phyloP scores from a whole-genome alignment of 1,284 basidiomycete genomes.

The Malassezia slooffiae region DNA sequence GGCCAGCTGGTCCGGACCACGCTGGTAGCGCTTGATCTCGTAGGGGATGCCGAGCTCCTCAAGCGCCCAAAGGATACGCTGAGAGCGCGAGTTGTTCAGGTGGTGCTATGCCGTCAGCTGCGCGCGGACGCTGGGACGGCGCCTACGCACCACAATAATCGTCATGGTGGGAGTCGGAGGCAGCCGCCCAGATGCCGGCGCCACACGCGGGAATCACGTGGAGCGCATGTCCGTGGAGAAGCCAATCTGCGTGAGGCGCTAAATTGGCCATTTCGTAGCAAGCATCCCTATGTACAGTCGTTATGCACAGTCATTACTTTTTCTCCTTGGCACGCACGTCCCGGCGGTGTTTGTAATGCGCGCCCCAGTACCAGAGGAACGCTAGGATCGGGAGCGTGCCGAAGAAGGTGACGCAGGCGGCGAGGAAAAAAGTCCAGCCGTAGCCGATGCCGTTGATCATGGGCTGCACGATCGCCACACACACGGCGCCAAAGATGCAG shows the following conservation, averaged over 20 bases:
- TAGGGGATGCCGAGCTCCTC: constrained; percentile 42
- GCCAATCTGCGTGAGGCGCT: too few species aligned
- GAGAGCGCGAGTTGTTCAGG: constrained; percentile 41
- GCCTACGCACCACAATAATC: constrained; percentile 20
- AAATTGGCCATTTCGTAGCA: too few species aligned
- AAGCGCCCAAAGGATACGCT: constrained; percentile 44
- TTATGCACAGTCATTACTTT: too few species aligned
- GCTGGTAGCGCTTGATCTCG: constrained; percentile 37
- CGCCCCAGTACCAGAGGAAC: too few species aligned
- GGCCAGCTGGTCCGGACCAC: constrained; percentile 26
- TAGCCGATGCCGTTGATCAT: constrained; percentile 9
- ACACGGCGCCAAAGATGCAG: constrained; percentile 7
- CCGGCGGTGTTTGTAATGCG: too few species aligned
- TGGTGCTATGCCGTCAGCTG: constrained; percentile 23
- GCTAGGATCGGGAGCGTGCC: too few species aligned
- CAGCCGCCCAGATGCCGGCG: too few species aligned
- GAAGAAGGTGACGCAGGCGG: too few species aligned
- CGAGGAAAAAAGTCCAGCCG: constrained; percentile 14
- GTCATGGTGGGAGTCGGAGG: constrained; percentile 19
- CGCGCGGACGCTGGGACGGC: too few species aligned
- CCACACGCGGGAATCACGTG: too few species aligned
- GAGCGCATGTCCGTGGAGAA: too few species aligned
- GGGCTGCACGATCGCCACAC: constrained; percentile 8
- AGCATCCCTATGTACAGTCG: not conserved
- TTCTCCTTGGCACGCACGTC: too few species aligned